Conservation (phyloP, 1,284 basidiomycete genomes). For the Irpex sp. region DNA sequence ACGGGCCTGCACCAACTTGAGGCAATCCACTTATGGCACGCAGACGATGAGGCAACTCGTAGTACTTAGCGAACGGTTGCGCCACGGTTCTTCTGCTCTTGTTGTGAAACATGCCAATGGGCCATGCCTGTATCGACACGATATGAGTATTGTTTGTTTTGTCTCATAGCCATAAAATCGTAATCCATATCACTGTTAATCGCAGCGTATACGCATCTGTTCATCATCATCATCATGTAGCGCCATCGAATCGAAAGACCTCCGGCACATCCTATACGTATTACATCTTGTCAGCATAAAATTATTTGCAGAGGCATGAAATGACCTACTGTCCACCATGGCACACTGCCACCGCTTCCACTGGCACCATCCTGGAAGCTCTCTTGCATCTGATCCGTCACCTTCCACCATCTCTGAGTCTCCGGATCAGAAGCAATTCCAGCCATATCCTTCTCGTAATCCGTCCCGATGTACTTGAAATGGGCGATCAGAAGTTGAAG, state of each 20-base stretch:
- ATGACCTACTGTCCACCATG: constrained; percentile 64
- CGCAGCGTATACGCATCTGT: too few relatives aligned
- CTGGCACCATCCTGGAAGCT: constrained; percentile 65
- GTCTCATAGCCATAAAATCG: too few relatives aligned
- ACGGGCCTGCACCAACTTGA: too few relatives aligned
- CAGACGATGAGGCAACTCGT: too few relatives aligned
- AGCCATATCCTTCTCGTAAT: constrained; percentile 68
- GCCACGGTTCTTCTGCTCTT: too few relatives aligned
- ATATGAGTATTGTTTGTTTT: too few relatives aligned
- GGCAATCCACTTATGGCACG: too few relatives aligned
- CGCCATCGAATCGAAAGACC: not conserved
- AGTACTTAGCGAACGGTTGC: too few relatives aligned
- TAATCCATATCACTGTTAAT: too few relatives aligned
- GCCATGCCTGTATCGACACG: too few relatives aligned
- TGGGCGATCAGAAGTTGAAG: constrained; percentile 66
- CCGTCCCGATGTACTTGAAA: constrained; percentile 60
- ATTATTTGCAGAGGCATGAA: not conserved
- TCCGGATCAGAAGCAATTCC: constrained; percentile 60
- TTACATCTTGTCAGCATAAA: not conserved
- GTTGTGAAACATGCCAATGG: too few relatives aligned
- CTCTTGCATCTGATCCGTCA: constrained; percentile 79
- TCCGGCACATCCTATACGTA: not conserved
- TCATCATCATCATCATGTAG: too few relatives aligned
- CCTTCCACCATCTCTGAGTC: constrained; percentile 73
- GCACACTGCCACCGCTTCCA: constrained; percentile 60